These are phyloP conservation scores for Drosera capensis DNA, from an alignment of 148 eudicot genomes.

Conservation along the genomic window DNA sequence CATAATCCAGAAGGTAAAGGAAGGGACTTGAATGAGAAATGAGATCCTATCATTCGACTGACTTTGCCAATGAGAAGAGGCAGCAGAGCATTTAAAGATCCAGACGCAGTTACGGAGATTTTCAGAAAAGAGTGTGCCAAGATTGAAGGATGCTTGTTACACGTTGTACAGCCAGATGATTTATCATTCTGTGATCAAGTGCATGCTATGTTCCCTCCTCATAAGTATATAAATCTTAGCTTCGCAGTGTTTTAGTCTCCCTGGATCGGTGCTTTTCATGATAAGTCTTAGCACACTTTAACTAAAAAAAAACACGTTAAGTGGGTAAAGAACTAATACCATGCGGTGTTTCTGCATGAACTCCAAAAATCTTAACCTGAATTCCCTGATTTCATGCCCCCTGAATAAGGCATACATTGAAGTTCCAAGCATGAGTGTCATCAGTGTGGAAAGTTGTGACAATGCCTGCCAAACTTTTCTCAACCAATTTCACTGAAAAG, in stretches of 20 bases:
- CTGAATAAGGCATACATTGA: too few species aligned
- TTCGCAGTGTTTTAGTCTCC: background rate
- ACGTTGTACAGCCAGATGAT: constrained; percentile 24
- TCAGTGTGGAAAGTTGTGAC: too few species aligned
- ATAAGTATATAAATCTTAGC: background rate
- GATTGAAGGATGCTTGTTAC: constrained; percentile 24
- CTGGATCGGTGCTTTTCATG: too few species aligned
- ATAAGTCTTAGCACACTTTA: too few species aligned
- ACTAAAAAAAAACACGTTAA: too few species aligned
- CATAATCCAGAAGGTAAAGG: constrained; percentile 7
- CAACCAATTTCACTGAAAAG: too few species aligned
- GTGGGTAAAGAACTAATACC: too few species aligned
- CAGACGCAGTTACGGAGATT: constrained; percentile 13
- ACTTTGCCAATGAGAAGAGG: constrained; percentile 39
- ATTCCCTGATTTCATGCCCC: too few species aligned
- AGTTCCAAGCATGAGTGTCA: too few species aligned
- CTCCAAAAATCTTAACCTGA: too few species aligned
- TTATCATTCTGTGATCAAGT: constrained; percentile 38
- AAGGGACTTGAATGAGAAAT: constrained; percentile 13
- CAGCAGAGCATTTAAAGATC: constrained; percentile 21
- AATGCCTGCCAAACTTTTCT: too few species aligned
- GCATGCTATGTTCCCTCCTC: background rate
- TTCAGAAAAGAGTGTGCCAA: constrained; percentile 20
- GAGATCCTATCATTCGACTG: constrained; percentile 16
- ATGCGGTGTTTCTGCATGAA: too few species aligned